Evolutionary conservation across 1,139 yeast species (phyloP).

Genomic region (Pneumocystis wakefieldiae): DNA sequence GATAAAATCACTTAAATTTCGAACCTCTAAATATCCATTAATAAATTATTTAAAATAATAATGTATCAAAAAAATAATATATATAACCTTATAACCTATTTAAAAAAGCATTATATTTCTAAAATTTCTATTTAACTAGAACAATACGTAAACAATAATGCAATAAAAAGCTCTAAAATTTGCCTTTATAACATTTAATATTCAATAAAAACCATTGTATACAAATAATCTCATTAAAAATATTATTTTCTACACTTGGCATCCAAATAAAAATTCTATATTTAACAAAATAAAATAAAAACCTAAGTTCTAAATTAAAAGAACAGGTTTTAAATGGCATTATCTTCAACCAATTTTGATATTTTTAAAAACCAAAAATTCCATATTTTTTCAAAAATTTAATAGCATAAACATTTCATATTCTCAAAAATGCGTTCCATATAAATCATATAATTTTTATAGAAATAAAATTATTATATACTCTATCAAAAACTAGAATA

Average conservation of each 20-base stretch:
- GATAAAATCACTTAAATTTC: background rate
- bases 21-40: background rate
- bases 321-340: background rate
- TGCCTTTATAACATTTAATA: background rate
- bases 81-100: background rate
- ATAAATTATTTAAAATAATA: background rate
- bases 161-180: background rate
- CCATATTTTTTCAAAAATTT: background rate
- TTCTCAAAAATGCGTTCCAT: background rate
- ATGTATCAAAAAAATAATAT: background rate
- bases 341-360: background rate
- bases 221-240: background rate
- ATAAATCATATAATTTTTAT: background rate
- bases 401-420: background rate
- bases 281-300: too few relatives aligned
- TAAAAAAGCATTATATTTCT: background rate
- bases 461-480: background rate
- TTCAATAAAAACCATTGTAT: background rate
- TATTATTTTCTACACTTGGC: background rate
- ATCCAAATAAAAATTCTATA: background rate
- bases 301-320: background rate
- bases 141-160: background rate
- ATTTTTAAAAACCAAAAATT: background rate
- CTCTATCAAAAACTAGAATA: background rate
- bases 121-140: background rate